phyloP scores from a whole-genome alignment of 371 early-diverging fungal genomes.

The Mucor indicus region DNA sequence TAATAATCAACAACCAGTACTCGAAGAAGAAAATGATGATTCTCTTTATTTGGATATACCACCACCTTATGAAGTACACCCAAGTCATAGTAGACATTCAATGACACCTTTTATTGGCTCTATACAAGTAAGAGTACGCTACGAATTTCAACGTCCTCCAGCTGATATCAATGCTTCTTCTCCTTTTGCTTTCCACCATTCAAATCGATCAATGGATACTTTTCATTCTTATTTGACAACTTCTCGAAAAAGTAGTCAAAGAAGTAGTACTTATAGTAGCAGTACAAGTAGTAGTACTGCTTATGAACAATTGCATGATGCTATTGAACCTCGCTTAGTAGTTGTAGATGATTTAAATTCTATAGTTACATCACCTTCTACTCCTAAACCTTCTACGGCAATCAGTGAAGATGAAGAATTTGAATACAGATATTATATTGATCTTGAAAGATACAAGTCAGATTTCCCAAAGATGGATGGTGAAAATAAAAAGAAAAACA shows the following conservation, averaged over 20 bases:
- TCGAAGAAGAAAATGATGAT: conserved; percentile 5
- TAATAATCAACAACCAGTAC: background rate
- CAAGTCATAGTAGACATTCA: conserved; percentile 43
- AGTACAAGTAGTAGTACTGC: conserved; percentile 3
- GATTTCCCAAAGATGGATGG: conserved; percentile 20
- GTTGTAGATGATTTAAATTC: conserved; percentile 18
- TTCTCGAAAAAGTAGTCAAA: conserved; percentile 11
- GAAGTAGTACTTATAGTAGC: conserved; percentile 9
- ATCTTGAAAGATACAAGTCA: conserved; percentile 8
- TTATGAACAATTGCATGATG: conserved; percentile 26
- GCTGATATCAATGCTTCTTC: conserved; percentile 9
- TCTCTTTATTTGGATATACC: conserved; percentile 8
- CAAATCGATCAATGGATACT: conserved; percentile 15
- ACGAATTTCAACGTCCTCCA: conserved; percentile 36
- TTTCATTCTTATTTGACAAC: conserved; percentile 2
- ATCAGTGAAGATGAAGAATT: background rate
- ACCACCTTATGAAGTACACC: conserved; percentile 22
- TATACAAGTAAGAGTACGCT: conserved; percentile 44
- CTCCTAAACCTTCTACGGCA: conserved; percentile 12
- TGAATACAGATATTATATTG: conserved; percentile 15
- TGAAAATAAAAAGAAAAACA: conserved; percentile 7
- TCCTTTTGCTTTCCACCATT: conserved; percentile 16
- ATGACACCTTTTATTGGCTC: conserved; percentile 47
- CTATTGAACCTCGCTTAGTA: conserved; percentile 30
- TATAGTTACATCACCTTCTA: conserved; percentile 3